Percentiles rank a stretch among this genome's conserved stretches.
phyloP scores from a whole-genome alignment of 2,329 filamentous ascomycete species.

The Thielaviopsis punctulata region DNA sequence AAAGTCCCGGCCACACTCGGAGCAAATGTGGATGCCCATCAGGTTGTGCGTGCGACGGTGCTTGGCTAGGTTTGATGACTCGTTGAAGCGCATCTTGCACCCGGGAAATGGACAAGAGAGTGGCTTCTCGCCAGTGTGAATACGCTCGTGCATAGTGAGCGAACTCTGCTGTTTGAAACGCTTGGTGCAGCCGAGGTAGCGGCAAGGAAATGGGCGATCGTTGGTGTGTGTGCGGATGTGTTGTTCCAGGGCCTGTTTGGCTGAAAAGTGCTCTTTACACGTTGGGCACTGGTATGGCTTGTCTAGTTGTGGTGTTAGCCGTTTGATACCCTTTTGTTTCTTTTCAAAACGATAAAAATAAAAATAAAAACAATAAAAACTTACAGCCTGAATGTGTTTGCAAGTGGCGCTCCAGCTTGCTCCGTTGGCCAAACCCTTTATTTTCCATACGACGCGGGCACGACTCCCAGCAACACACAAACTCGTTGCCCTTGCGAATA shows the following conservation, averaged over 20 bases:
- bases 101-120: constrained; percentile 32
- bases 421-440: constrained; percentile 38
- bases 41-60: constrained; percentile 44
- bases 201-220: constrained; percentile 44
- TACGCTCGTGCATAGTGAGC: constrained; percentile 49
- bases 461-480: constrained; percentile 37
- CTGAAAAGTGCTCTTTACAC: constrained; percentile 43
- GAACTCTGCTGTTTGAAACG: constrained; percentile 51
- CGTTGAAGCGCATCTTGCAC: constrained; percentile 42
- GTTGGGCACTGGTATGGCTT: constrained; percentile 40
- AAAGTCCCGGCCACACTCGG: constrained; percentile 38
- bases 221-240: constrained; percentile 51
- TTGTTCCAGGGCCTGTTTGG: constrained; percentile 49
- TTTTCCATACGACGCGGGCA: constrained; percentile 28
- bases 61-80: constrained; percentile 50
- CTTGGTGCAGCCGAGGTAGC: constrained; percentile 31
- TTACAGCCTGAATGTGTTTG: constrained; percentile 48
- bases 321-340: constrained; percentile 13
- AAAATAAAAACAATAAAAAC: constrained; percentile 16
- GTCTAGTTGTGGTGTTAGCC: constrained; percentile 22
- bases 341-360: constrained; percentile 12
- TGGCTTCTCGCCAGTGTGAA: constrained; percentile 48
- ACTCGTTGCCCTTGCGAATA: constrained; percentile 28
- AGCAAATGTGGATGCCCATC: constrained; percentile 33
- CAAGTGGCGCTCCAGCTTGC: constrained; percentile 47